Evolutionary conservation across 192 early-diverging fungal genomes (phyloP), one percentile per base, ranked within the genome.

Genomic region (Backusella luteola): DNA sequence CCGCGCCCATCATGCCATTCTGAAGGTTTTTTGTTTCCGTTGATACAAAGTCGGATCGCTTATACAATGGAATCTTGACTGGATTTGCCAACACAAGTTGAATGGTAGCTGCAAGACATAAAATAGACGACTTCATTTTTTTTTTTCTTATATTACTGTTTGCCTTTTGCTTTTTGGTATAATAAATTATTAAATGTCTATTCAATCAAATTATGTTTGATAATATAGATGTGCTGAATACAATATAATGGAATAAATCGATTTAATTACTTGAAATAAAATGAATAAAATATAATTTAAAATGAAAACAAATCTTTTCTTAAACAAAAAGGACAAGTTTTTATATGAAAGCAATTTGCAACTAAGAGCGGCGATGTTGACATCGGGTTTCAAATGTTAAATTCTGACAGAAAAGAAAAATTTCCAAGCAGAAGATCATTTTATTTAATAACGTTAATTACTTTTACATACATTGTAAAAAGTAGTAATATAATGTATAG

Each of bases 1-100:
- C 91, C 15, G 96, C 97, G 78, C 90, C 97, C 87, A 97, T 97
- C 89, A 81, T 76, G 67, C 80, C 80, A 73, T 77, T 75, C 11
- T 73, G 41, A 34, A 81, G 69, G 14, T 73, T 59, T 36, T 78
- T 56, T 32, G 76, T 73, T 41, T 36, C 76, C 52, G 63, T 66
- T 39, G 67, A 39, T n/a, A 72, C 34, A 53, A 77, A 73, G 56
- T 46, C 73, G 3, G 79, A 67, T 41, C 79, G 75, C 53, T 75
- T 74, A 66, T 67, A 80, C 11, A 80, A 67, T 29, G 79, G 79
- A 56, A 80, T 76, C 63, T 76, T 76, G 56, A 73, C 42, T 38
- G 52, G 69, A 9, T 76, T 70, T 52, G 70, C 23, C 23, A 80
- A 32, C 14, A 75, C 73, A 35, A 80, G 70, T 46, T 80, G 79